Conservation (phyloP, 495 filamentous ascomycete genomes). For the Thermothielavioides terrestris region DNA sequence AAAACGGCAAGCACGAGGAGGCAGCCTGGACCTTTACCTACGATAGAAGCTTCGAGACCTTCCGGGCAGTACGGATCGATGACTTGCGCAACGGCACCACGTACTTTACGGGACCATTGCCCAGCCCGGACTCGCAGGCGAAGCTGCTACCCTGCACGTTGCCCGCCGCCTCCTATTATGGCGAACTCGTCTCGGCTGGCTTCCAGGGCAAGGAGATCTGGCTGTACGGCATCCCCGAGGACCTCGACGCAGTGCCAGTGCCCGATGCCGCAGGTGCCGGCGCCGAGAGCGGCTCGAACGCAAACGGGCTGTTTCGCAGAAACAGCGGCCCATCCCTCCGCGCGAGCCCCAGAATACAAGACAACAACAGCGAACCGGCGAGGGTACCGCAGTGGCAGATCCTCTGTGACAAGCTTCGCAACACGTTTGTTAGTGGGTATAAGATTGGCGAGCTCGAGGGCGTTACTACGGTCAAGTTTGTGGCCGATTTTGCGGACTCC, state of each 20-base stretch:
- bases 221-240: constrained; percentile 72
- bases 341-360: constrained; percentile 27
- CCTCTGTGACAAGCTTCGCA: constrained; percentile 55
- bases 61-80: constrained; percentile 66
- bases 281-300: constrained; percentile 21
- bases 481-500: constrained; percentile 39
- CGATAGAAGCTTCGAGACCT: constrained; percentile 65
- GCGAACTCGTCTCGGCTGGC: constrained; percentile 67
- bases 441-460: constrained; percentile 49
- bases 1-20: constrained; percentile 60
- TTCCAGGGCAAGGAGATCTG: constrained; percentile 66
- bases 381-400: constrained; percentile 60
- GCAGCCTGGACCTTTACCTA: constrained; percentile 73
- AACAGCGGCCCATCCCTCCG: constrained; percentile 35
- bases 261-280: constrained; percentile 26
- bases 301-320: constrained; percentile 26
- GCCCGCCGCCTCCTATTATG: constrained; percentile 56
- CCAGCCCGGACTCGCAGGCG: constrained; percentile 32
- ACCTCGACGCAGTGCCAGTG: constrained; percentile 51
- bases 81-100: constrained; percentile 67
- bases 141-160: constrained; percentile 55
- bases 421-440: constrained; percentile 53
- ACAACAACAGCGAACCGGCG: constrained; percentile 25
- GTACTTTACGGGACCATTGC: constrained; percentile 69
- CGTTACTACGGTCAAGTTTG: constrained; percentile 54